phyloP scores from a whole-genome alignment of 305 asterid genomes.

The Solanum chacoense region DNA sequence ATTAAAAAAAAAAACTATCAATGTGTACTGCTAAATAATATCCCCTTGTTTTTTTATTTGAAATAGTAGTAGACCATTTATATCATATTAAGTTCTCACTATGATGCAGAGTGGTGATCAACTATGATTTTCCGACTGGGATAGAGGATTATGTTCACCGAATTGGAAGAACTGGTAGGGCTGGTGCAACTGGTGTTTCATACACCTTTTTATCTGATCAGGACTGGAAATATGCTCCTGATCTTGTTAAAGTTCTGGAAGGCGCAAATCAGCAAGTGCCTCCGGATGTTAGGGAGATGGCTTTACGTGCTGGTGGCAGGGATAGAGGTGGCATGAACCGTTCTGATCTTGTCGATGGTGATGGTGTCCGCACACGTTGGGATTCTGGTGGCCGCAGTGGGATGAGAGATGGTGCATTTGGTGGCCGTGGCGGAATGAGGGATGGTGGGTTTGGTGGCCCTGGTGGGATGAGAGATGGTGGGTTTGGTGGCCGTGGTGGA shows the following conservation, averaged over 20 bases:
- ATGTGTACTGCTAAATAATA: neutral
- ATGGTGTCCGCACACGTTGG: constrained; percentile 60
- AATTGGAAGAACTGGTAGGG: constrained; percentile 96
- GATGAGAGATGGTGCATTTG: constrained; percentile 41
- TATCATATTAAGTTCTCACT: neutral
- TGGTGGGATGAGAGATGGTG: constrained; percentile 54
- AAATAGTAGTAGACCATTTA: neutral
- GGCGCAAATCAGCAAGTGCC: constrained; percentile 96
- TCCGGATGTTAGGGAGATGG: constrained; percentile 72
- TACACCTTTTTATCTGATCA: constrained; percentile 92
- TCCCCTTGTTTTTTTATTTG: neutral
- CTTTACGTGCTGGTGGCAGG: constrained; percentile 69
- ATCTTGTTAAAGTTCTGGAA: constrained; percentile 75
- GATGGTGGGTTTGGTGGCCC: constrained; percentile 45
- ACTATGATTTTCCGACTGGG: constrained; percentile 90
- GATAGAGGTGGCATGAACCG: constrained; percentile 68
- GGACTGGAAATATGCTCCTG: constrained; percentile 90
- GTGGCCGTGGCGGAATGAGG: constrained; percentile 48
- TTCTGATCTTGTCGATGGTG: constrained; percentile 36
- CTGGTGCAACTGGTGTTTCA: constrained; percentile 89
- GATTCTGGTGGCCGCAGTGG: constrained; percentile 66
- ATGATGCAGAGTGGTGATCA: constrained; percentile 67
- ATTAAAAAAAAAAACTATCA: neutral
- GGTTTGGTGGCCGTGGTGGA: constrained; percentile 31
- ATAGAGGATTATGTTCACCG: constrained; percentile 96